Evolutionary conservation across 1,284 basidiomycete species (phyloP), one percentile per base, ranked within the genome.

Genomic region (Schizophyllum amplum): DNA sequence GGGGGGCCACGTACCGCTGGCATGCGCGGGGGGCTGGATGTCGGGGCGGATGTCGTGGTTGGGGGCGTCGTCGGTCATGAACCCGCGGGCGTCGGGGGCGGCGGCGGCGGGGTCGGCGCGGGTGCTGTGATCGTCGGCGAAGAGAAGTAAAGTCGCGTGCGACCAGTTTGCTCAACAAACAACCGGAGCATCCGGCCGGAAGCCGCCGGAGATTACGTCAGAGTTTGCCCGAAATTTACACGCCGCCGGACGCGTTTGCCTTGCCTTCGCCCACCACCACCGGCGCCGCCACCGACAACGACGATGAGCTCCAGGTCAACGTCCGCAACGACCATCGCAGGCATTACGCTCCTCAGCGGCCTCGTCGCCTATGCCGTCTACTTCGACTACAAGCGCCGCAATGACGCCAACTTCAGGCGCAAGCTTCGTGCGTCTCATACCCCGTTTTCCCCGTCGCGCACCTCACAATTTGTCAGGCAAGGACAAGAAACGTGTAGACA

Each of bases 351-450:
- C 51, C 78, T 83, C 24, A 83, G 84, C 53, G 83, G 86, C 60
- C 67, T 88, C 48, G 71, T 89, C 54, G 90, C 84, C 20, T 97
- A 96, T 70, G 90, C 87, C 42, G 78, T 84, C 58, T 98, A 95
- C 75, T 99, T 98, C 69, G 96, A 99, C 81, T 89, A 97, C 79
- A 91, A 84, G 75, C 86, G 96, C 57, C 83, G 94, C 66, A 94
- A 90, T 70, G 93, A 98, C 69, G 72, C 80, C 47, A 78, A 80
- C 13, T 99, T 99, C 82, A 86, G 96, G 71, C 94, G 86, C 75
- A 84, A 82, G 70, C 82, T 99, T 60, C 84, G 94, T 92, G 72
- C 63, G 92, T 82, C 52, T 59, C 48, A 59, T 63, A 63, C 61
- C 49, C 49, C 55, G 55, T 57, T 56, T 61, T 52, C 61, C 54